Evolutionary conservation across 2,329 filamentous ascomycete species (phyloP).

Genomic region (Cordyceps javanica): DNA sequence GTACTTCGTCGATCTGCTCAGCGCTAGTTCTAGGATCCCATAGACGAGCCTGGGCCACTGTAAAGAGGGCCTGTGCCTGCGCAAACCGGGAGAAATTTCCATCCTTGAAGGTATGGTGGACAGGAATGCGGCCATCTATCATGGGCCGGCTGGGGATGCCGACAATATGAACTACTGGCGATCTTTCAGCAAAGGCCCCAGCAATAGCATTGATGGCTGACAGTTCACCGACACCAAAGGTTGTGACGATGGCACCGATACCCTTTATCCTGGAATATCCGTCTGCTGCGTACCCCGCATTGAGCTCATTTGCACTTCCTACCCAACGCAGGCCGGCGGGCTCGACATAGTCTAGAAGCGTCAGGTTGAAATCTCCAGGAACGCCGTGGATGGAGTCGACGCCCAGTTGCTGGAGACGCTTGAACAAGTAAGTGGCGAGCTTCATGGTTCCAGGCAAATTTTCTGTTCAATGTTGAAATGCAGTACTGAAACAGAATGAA

Average conservation of each 20-base stretch:
- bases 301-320: conserved; percentile 53
- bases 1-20: conserved; percentile 43
- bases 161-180: conserved; percentile 52
- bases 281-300: conserved; percentile 51
- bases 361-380: conserved; percentile 36
- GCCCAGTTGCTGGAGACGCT: conserved; percentile 51
- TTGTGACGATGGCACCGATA: conserved; percentile 45
- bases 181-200: conserved; percentile 51
- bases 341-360: conserved; percentile 30
- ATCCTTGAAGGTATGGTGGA: conserved; percentile 53
- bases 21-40: conserved; percentile 38
- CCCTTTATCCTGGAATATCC: conserved; percentile 51
- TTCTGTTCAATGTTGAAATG: background rate
- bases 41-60: conserved; percentile 41
- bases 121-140: conserved; percentile 35
- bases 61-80: conserved; percentile 43
- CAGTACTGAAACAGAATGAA: background rate
- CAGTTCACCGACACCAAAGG: conserved; percentile 53
- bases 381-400: conserved; percentile 50
- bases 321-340: conserved; percentile 35
- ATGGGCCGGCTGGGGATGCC: conserved; percentile 41
- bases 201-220: conserved; percentile 55
- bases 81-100: conserved; percentile 46
- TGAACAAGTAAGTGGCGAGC: conserved; percentile 57
- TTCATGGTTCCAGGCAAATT: conserved; percentile 26